Percentiles rank a stretch among this genome's conserved stretches.
Conservation (phyloP, 2,329 filamentous ascomycete genomes). For the Aspergillus thermomutatus region DNA sequence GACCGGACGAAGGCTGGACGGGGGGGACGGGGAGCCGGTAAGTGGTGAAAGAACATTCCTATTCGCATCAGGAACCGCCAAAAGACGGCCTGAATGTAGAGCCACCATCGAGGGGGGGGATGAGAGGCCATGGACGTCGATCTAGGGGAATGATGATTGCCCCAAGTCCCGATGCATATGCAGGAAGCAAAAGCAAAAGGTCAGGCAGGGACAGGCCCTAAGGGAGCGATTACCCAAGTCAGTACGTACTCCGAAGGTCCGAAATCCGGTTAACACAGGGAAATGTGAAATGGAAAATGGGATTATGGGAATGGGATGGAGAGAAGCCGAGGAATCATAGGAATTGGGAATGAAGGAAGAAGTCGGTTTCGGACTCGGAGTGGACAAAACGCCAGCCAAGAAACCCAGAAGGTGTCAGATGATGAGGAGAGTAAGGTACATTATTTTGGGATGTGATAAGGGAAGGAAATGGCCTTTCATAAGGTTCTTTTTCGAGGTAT, state of each 20-base stretch:
- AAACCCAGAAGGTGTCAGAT: not conserved
- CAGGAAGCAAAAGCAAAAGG: not conserved
- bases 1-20: constrained; percentile 57
- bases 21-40: constrained; percentile 60
- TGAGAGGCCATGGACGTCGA: constrained; percentile 24
- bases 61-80: constrained; percentile 67
- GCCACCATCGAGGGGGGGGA: constrained; percentile 52
- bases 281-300: not conserved
- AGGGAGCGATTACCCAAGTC: not conserved
- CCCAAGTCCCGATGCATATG: not conserved
- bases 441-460: not conserved
- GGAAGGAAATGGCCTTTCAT: not conserved
- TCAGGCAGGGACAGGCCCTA: not conserved
- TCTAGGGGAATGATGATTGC: not conserved
- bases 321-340: not conserved
- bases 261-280: not conserved
- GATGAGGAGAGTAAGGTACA: not conserved
- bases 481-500: not conserved
- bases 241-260: too few species aligned
- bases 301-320: not conserved
- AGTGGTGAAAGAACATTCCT: constrained; percentile 65
- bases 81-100: constrained; percentile 61
- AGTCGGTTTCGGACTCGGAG: not conserved
- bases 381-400: not conserved
- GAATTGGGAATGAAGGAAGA: not conserved